Conservation (phyloP, 208 protist species). For the Trypanosoma platydactyli region DNA sequence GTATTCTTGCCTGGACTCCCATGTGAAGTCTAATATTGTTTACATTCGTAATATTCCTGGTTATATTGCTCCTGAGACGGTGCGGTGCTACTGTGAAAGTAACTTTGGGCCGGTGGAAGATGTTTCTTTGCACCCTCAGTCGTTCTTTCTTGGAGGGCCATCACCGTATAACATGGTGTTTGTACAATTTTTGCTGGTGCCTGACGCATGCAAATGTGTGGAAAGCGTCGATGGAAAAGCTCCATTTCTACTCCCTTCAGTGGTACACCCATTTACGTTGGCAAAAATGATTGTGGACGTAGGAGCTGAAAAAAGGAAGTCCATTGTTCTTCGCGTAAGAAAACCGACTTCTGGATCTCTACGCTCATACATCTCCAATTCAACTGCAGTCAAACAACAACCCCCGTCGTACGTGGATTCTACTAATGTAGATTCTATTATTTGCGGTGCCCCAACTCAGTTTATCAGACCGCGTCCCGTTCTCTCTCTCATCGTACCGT, state of each 20-base stretch:
- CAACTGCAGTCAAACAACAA: background rate
- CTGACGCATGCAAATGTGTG: slow-evolving; percentile 25
- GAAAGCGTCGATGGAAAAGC: slow-evolving; percentile 28
- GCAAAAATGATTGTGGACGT: slow-evolving; percentile 29
- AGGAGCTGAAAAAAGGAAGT: slow-evolving; percentile 25
- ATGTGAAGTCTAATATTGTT: slow-evolving; percentile 29
- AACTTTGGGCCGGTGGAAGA: slow-evolving; percentile 23
- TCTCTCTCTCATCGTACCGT: slow-evolving; percentile 17
- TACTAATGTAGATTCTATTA: slow-evolving; percentile 3
- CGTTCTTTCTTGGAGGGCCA: slow-evolving; percentile 19
- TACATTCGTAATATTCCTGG: slow-evolving; percentile 32
- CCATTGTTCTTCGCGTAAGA: slow-evolving; percentile 23
- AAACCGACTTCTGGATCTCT: slow-evolving; percentile 1
- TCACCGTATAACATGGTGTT: slow-evolving; percentile 30
- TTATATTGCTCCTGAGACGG: slow-evolving; percentile 5
- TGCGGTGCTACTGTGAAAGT: slow-evolving; percentile 16
- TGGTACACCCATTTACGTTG: slow-evolving; percentile 20
- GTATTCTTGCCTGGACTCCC: slow-evolving; percentile 22
- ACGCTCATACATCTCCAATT: background rate
- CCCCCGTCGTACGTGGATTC: slow-evolving; percentile 6
- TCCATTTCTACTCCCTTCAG: slow-evolving; percentile 26
- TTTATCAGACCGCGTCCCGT: slow-evolving; percentile 6
- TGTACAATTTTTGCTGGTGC: slow-evolving; percentile 20
- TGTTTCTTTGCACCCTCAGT: slow-evolving; percentile 24
- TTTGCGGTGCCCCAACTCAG: slow-evolving; percentile 13